Evolutionary conservation across 2,329 filamentous ascomycete species (phyloP), one percentile per base, ranked within the genome.

Genomic region (Penicillium sp.): DNA sequence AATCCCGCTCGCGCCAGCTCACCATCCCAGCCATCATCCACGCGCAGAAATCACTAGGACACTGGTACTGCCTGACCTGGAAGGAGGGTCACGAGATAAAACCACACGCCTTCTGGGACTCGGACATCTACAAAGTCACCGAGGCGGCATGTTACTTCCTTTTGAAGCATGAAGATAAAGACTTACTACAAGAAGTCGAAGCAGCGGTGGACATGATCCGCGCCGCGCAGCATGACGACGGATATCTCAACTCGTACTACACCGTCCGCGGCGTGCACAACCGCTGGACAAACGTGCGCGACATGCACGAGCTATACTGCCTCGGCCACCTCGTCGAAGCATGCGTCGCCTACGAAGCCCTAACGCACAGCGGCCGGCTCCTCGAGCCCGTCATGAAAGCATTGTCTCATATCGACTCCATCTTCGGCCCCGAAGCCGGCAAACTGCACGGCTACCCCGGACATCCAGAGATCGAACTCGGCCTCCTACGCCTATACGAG

Each of bases 201-300:
- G 81, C 86, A 55, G 66, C 86, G n/a, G 82, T 83, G 0, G 71
- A 75, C 0, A 85, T 83, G 78, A 84, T 86, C 11, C 64, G 77
- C 7, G 68, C 63, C 1, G 83, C 84, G 0, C 83, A 86, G 68
- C 78, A 82, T 53, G 66, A 72, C 1, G 84, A 87, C 63, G 84
- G 84, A 0, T 87, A 87, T 63, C 64, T 87, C 21, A 86, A 86
- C 63, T 79, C 85, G 6, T 83, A 86, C 63, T 86, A 81, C 60
- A 84, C 81, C 0, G 79, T 86, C 0, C 80, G 84, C 1, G 81
- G 82, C 45, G 81, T 81, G 0, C 75, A 70, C 0, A 79, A 80
- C 52, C 67, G 83, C 8, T 86, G 82, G 72, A 77, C 79, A 0
- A 86, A 86, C 61, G 60, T 87, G 7, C 68, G 82, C 48, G 84